Evolutionary conservation across 2,329 filamentous ascomycete genomes (phyloP).

Genomic region (Pestalotiopsis sp.): DNA sequence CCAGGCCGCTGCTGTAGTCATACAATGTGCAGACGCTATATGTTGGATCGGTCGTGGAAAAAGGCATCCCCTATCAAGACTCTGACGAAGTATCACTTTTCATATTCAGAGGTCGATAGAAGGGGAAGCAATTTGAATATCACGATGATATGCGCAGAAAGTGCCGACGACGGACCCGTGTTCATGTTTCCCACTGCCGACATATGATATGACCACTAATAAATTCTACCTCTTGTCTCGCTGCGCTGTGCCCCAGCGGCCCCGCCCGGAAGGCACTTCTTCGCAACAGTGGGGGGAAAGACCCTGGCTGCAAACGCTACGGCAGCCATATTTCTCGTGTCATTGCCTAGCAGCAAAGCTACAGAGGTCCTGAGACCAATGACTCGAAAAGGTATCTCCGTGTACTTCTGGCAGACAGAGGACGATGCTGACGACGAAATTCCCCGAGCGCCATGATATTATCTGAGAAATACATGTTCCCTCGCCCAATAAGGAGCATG

Average conservation of each 20-base stretch:
- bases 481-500: not conserved
- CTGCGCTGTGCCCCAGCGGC: not conserved
- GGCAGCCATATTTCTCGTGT: not conserved
- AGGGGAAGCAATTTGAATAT: no score
- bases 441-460: not conserved
- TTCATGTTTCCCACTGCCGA: not conserved
- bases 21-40: no score
- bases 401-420: not conserved
- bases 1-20: not conserved
- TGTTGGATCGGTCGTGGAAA: no score
- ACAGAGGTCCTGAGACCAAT: not conserved
- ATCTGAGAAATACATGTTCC: not conserved
- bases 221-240: not conserved
- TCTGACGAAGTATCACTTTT: no score
- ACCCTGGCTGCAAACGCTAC: not conserved
- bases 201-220: not conserved
- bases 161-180: no score
- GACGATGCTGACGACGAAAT: not conserved
- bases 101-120: no score
- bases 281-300: not conserved
- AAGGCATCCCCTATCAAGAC: no score
- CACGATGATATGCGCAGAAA: no score
- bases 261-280: not conserved
- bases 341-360: not conserved
- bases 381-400: constrained; percentile 1